Evolutionary conservation across 352 stramenopile genomes (phyloP).

Genomic region (Phytophthora gonapodyides): DNA sequence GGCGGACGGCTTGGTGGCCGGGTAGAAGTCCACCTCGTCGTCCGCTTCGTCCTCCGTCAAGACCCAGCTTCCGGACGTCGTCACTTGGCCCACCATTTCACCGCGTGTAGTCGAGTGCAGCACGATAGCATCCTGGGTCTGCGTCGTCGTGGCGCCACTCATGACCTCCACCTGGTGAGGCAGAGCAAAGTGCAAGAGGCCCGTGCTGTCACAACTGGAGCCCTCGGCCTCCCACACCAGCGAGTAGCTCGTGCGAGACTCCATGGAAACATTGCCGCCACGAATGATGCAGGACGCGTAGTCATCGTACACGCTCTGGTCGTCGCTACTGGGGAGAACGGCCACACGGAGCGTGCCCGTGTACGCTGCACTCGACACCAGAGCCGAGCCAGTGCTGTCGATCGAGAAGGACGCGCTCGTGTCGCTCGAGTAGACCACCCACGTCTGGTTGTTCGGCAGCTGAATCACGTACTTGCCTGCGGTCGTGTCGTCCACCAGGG

Average conservation of each 20-base stretch:
- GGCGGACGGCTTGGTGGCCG: slow-evolving; percentile 43
- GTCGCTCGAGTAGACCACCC: slow-evolving; percentile 68
- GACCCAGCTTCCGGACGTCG: slow-evolving; percentile 47
- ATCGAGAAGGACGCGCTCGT: slow-evolving; percentile 48
- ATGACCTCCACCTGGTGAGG: slow-evolving; percentile 68
- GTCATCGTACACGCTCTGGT: slow-evolving; percentile 56
- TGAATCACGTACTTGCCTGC: slow-evolving; percentile 65
- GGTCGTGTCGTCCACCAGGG: slow-evolving; percentile 41
- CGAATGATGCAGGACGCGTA: slow-evolving; percentile 65
- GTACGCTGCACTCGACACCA: slow-evolving; percentile 49
- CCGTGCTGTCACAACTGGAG: slow-evolving; percentile 43
- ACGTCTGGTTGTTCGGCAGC: slow-evolving; percentile 71
- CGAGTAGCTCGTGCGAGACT: slow-evolving; percentile 65
- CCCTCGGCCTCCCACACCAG: slow-evolving; percentile 70
- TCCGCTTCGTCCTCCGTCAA: slow-evolving; percentile 58
- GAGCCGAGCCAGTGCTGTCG: slow-evolving; percentile 40
- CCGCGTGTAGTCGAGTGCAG: slow-evolving; percentile 65
- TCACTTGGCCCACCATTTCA: slow-evolving; percentile 57
- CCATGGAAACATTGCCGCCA: slow-evolving; percentile 49
- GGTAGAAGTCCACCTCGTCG: slow-evolving; percentile 65
- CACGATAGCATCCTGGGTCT: slow-evolving; percentile 39
- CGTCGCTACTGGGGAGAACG: slow-evolving; percentile 47
- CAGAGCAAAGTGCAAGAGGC: slow-evolving; percentile 74
- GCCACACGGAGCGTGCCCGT: slow-evolving; percentile 65
- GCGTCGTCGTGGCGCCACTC: slow-evolving; percentile 15